Conservation (phyloP, 2,329 filamentous ascomycete species). For the Nothophaeocryptopus gaeumannii region DNA sequence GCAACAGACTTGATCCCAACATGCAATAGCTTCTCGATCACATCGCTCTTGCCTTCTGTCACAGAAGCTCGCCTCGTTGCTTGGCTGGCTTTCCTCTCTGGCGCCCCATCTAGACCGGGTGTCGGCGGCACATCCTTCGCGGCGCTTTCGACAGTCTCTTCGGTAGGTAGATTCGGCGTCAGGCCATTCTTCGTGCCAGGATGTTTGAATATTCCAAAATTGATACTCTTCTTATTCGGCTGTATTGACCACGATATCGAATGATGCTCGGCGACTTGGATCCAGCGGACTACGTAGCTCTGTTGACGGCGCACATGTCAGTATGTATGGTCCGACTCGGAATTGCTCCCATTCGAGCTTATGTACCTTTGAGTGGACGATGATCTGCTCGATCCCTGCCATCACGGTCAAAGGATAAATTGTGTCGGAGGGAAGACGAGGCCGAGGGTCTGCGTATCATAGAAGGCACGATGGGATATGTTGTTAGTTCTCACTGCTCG, state of each 20-base stretch:
- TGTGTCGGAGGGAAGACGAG: not conserved
- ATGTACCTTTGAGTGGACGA: conserved; percentile 92
- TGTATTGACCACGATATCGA: conserved; percentile 98
- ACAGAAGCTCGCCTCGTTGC: conserved; percentile 45
- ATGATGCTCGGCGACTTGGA: conserved; percentile 82
- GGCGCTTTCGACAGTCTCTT: conserved; percentile 39
- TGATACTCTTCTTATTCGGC: conserved; percentile 96
- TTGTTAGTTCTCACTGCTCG: too few species aligned
- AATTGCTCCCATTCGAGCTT: conserved; percentile 5
- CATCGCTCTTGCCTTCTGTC: conserved; percentile 55
- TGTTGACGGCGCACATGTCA: conserved; percentile 38
- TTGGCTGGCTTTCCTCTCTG: conserved; percentile 26
- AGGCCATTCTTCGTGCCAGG: conserved; percentile 67
- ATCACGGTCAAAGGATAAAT: conserved; percentile 46
- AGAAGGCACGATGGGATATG: not conserved
- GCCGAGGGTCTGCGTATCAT: conserved; percentile 11
- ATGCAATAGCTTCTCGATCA: conserved; percentile 62
- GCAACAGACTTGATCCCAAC: conserved; percentile 62
- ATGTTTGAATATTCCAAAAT: conserved; percentile 97
- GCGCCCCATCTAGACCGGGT: conserved; percentile 37
- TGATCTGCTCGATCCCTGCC: conserved; percentile 94
- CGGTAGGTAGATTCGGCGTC: conserved; percentile 42
- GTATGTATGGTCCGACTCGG: not conserved
- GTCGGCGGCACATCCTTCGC: conserved; percentile 37
- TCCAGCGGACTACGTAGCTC: conserved; percentile 98